Evolutionary conservation across 805 yeast genomes (phyloP), one percentile per base, ranked within the genome.

Genomic region (Yarrowia sp.): DNA sequence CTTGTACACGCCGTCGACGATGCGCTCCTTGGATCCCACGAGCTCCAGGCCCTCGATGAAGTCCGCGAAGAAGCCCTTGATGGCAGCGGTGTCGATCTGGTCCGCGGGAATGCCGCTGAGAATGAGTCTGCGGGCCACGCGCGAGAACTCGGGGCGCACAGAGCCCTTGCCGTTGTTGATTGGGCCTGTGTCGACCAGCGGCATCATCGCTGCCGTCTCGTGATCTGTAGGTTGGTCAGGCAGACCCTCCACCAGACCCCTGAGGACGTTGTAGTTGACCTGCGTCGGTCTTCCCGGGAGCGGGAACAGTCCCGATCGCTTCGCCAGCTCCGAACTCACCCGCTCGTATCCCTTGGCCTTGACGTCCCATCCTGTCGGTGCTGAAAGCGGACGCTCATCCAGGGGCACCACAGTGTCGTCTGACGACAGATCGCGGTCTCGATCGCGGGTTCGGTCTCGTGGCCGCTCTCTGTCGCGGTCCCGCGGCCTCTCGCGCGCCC

Each of bases 261-360:
- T 27, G 24, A 58, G 14, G 7, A 42, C 53, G n/a, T 41, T 42
- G 42, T 58, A 46, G 39, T 65, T 36, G 61, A 55, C 39, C 39
- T 62, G 16, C 65, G 67, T 0, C 84, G 84, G 65, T 6, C 47
- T 61, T 13, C 66, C 66, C 0, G 94, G 93, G 16, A 82, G 76
- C 2, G 92, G 90, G 68, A 90, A 90, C 2, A 88, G 72, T 0
- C 96, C 96, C 1, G 90, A 81, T 16, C 87, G 74, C 68, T 90
- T 90, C 6, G 94, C 96, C 64, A 86, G 77, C 64, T 85, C 88
- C 0, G 94, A 87, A 1, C 88, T 80, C 1, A 87, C 84, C 6
- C 81, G 80, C 68, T 88, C 94, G 70, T 87, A 87, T 0, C 90
- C 93, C 64, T 78, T 77, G 0, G 96, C 91, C 32, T 80, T 78